Evolutionary conservation across 2,329 filamentous ascomycete genomes (phyloP).

Genomic region (Hypomyces rosellus): DNA sequence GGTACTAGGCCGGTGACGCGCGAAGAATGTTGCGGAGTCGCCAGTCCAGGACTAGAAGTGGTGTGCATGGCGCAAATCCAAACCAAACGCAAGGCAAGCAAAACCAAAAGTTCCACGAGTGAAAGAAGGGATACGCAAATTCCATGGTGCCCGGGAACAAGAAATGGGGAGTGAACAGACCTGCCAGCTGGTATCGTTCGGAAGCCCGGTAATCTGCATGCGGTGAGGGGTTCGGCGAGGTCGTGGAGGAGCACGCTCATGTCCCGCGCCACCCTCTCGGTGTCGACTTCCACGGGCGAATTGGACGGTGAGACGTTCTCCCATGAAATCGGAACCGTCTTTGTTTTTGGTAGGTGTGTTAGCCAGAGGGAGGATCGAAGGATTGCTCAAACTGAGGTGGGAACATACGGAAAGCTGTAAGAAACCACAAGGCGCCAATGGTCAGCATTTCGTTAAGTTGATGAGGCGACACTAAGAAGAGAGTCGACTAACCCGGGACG

Average conservation of each 20-base stretch:
- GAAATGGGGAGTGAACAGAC: conserved; percentile 71
- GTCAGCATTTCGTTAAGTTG: conserved; percentile 15
- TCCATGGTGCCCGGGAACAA: conserved; percentile 43
- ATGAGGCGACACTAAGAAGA: neutral
- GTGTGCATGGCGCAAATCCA: conserved; percentile 14
- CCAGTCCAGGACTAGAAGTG: conserved; percentile 17
- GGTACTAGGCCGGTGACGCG: conserved; percentile 8
- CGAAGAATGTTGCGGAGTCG: conserved; percentile 20
- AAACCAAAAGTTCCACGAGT: conserved; percentile 25
- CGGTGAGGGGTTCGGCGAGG: conserved; percentile 91
- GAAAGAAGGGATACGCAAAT: conserved; percentile 21
- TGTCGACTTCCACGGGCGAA: conserved; percentile 82
- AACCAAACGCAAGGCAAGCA: conserved; percentile 16
- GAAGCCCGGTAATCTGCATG: conserved; percentile 97
- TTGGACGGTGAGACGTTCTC: conserved; percentile 93
- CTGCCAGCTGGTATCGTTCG: conserved; percentile 99
- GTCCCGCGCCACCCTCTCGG: conserved; percentile 37
- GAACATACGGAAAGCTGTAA: conserved; percentile 55
- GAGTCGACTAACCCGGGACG: conserved; percentile 71
- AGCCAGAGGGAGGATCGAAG: conserved; percentile 3
- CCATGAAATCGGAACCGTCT: conserved; percentile 99
- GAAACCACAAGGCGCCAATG: conserved; percentile 12
- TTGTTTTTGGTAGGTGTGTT: conserved; percentile 34
- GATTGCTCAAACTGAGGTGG: neutral
- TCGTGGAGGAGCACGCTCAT: conserved; percentile 58